Evolutionary conservation across 352 stramenopile genomes (phyloP).

Genomic region (Plasmopara muralis): DNA sequence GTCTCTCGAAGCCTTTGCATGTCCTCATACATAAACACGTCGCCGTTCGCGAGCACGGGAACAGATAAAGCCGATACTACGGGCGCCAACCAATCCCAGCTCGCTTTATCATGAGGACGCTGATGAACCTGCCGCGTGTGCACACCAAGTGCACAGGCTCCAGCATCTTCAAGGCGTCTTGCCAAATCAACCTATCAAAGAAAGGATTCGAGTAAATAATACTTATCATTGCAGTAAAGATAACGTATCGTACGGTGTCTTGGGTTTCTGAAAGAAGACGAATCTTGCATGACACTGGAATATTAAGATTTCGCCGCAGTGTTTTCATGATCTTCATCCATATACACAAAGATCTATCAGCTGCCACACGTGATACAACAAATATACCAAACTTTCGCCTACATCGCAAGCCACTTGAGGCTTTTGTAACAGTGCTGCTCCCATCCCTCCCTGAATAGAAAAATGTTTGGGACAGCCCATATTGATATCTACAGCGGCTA

Average conservation of each 20-base stretch:
- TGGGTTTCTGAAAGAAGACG: constrained; percentile 58
- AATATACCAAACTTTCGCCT: neutral
- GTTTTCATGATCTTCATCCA: constrained; percentile 70
- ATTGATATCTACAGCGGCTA: constrained; percentile 90
- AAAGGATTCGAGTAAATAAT: neutral
- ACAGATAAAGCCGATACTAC: constrained; percentile 68
- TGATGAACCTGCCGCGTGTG: constrained; percentile 64
- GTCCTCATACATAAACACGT: constrained; percentile 75
- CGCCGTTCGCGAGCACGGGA: constrained; percentile 85
- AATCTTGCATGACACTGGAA: constrained; percentile 87
- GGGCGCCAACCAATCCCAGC: constrained; percentile 63
- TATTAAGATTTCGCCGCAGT: constrained; percentile 66
- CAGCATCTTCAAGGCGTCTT: constrained; percentile 54
- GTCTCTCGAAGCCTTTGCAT: constrained; percentile 50
- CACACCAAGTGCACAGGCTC: constrained; percentile 60
- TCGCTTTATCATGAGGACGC: constrained; percentile 54
- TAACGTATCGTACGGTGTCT: constrained; percentile 41
- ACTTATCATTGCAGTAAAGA: too few species aligned
- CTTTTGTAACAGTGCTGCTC: constrained; percentile 83
- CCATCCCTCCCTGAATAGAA: constrained; percentile 89
- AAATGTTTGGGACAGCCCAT: constrained; percentile 95
- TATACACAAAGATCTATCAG: neutral
- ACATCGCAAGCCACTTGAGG: constrained; percentile 83
- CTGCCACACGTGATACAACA: neutral
- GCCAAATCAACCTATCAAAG: constrained; percentile 54